Evolutionary conservation across 2,329 filamentous ascomycete genomes (phyloP), one percentile per base, ranked within the genome.

Genomic region (Orbilia quercus): DNA sequence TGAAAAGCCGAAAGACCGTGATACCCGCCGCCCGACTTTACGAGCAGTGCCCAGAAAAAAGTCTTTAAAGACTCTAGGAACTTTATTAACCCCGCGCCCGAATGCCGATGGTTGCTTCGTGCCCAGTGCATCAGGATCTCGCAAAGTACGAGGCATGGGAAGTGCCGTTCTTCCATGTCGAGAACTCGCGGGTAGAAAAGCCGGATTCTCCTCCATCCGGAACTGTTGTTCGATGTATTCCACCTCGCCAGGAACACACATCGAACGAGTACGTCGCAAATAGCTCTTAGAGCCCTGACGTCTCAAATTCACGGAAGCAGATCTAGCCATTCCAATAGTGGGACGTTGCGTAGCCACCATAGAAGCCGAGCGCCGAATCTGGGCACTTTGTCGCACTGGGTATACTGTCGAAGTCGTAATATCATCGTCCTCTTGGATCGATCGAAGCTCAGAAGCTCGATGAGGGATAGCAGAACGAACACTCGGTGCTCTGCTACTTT

Each of bases 161-260:
- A 25, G 12, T 4, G 23, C 11, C 1, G 45, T 20, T 36, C 31
- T 23, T 7, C 69, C 69, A 23, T 47, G 48, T 28, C 69, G 60
- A 42, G 53, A 73, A 57, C 60, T 73, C 14, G 69, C 69, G 18
- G 69, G 69, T 11, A 73, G 45, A 38, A 66, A 73, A 5, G 54
- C 59, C 4, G 54, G 69, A 7, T 73, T 73, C 38, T 53, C 55
- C 38, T 73, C 69, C 22, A 73, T 55, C 12, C 60, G 53, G 31
- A 73, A 66, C 2, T 36, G 60, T 12, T 48, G 53, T 25, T 66
- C 69, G 7, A 11, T 20, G 20, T 64, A 66, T 5, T 18, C 25
- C 20, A 16, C 18, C 9, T 50, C 66, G n/a, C 66, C 59, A 9
- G 53, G 47, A 25, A 14, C 31, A 11, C 50, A 45, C 40, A 73